Percentiles rank a stretch among this genome's conserved stretches.
Evolutionary conservation across 805 yeast species (phyloP).

Genomic region (Starmerella vitae): DNA sequence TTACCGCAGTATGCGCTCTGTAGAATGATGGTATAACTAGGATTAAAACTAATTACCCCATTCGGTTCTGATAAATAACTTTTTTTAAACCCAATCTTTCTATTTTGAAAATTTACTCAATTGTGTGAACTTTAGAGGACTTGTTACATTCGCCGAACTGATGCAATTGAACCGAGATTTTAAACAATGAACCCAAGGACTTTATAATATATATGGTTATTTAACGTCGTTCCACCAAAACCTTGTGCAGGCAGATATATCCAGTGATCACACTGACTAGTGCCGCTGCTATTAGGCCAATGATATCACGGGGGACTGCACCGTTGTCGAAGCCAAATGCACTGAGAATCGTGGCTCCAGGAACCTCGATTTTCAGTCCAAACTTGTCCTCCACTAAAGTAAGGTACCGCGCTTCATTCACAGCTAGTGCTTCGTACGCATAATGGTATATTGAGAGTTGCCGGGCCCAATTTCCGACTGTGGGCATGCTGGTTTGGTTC

Average conservation of each 20-base stretch:
- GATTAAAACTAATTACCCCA: too few species aligned
- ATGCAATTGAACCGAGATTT: too few species aligned
- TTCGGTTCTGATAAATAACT: too few species aligned
- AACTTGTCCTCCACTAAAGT: constrained; percentile 76
- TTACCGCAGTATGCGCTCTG: too few species aligned
- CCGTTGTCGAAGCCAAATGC: constrained; percentile 87
- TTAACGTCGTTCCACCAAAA: constrained; percentile 65
- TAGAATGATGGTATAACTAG: too few species aligned
- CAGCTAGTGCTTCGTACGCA: constrained; percentile 84
- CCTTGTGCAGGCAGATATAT: constrained; percentile 56
- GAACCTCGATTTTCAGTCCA: constrained; percentile 88
- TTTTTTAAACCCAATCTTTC: too few species aligned
- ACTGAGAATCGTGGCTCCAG: constrained; percentile 92
- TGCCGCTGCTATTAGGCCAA: constrained; percentile 45
- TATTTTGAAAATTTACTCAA: neutral
- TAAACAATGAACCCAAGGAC: too few species aligned
- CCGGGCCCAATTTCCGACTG: constrained; percentile 47
- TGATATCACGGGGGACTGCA: constrained; percentile 55
- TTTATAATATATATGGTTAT: too few species aligned
- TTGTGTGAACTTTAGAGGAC: too few species aligned
- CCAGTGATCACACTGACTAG: constrained; percentile 51
- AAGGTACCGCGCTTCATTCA: constrained; percentile 82
- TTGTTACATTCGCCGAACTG: too few species aligned
- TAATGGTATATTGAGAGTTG: constrained; percentile 85
- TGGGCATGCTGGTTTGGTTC: constrained; percentile 56